A percentile compares a stretch with the other conserved stretches of the same genome.
Evolutionary conservation across 140 eudicot genomes (phyloP).

Genomic region (Anethum foeniculum): DNA sequence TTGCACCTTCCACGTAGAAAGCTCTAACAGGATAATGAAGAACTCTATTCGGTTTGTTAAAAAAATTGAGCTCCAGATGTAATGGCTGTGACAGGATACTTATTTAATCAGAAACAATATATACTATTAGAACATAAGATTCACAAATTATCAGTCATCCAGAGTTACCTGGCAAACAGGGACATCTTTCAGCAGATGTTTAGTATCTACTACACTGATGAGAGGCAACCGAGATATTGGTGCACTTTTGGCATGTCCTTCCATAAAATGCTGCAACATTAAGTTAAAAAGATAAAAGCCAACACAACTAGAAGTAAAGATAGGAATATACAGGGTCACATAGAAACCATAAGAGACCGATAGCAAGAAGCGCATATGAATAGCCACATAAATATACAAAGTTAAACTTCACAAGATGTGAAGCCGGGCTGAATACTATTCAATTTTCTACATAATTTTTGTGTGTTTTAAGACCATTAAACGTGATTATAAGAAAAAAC

Average conservation of each 20-base stretch:
- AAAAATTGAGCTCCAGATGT: constrained; percentile 90
- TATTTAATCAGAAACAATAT: constrained; percentile 18
- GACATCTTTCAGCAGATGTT: constrained; percentile 59
- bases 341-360: background rate
- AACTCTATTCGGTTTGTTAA: constrained; percentile 78
- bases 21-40: constrained; percentile 96
- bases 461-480: background rate
- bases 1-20: constrained; percentile 78
- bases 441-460: background rate
- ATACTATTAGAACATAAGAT: background rate
- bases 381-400: background rate
- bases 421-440: background rate
- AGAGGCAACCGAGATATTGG: constrained; percentile 93
- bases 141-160: background rate
- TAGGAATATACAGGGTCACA: background rate
- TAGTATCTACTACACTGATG: constrained; percentile 71
- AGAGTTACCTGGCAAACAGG: constrained; percentile 90
- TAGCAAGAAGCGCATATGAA: background rate
- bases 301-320: background rate
- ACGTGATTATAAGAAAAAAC: background rate
- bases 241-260: constrained; percentile 94
- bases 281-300: constrained; percentile 12
- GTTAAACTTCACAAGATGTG: background rate
- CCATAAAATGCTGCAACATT: constrained; percentile 89
- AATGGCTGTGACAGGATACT: constrained; percentile 52